Evolutionary conservation across 2,329 filamentous ascomycete species (phyloP).

Genomic region (Fusarium heterosporum): DNA sequence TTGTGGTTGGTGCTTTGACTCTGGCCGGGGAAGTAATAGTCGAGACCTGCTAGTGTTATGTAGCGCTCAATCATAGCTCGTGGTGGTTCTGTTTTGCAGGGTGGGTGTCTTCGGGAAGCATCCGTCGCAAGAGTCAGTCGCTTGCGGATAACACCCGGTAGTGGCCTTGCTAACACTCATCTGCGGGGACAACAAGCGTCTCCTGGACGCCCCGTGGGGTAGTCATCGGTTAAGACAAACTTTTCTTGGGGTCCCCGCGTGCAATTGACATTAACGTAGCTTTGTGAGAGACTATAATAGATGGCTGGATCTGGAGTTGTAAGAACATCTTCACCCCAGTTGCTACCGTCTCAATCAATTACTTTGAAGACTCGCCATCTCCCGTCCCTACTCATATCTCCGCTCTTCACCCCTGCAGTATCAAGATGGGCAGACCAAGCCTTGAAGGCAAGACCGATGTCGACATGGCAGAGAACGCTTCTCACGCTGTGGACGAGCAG

Average conservation of each 20-base stretch:
- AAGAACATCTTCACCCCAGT: too few species aligned
- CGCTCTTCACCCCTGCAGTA: rapidly evolving
- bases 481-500: neutral
- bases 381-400: neutral
- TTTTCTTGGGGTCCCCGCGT: neutral
- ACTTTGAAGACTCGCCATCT: too few species aligned
- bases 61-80: neutral
- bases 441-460: neutral
- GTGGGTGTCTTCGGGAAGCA: neutral
- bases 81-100: too few species aligned
- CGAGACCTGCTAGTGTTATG: neutral
- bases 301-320: too few species aligned
- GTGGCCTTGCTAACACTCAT: too few species aligned
- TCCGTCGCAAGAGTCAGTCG: neutral
- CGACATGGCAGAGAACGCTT: neutral
- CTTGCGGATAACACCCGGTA: neutral
- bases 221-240: too few species aligned
- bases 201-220: neutral
- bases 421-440: neutral
- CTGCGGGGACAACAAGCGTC: neutral
- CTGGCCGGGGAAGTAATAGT: neutral
- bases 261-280: too few species aligned
- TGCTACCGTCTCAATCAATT: too few species aligned
- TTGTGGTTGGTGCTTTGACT: neutral
- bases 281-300: too few species aligned